phyloP scores from a whole-genome alignment of 768 basidiomycete species.

The Boletus rufocinnamomeus region DNA sequence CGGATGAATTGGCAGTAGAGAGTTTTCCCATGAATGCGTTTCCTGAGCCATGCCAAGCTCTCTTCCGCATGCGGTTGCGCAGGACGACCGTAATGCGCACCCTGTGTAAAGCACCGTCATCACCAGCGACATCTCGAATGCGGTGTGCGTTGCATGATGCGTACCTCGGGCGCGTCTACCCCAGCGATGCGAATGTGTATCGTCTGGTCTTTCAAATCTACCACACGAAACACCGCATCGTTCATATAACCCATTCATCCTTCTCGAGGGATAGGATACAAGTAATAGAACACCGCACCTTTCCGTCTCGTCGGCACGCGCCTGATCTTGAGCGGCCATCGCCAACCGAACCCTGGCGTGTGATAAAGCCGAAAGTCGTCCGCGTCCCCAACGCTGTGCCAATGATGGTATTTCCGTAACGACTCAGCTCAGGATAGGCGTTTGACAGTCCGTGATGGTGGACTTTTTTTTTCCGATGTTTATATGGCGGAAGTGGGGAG shows the following conservation, averaged over 20 bases:
- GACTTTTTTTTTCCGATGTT: background rate
- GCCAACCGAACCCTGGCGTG: conserved; percentile 75
- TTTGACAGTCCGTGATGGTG: background rate
- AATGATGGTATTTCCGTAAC: background rate
- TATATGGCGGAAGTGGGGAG: background rate
- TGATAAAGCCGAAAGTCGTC: conserved; percentile 89
- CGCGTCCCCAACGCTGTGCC: conserved; percentile 72
- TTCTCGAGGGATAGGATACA: background rate
- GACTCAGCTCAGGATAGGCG: conserved; percentile 1
- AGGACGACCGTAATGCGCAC: conserved; percentile 81
- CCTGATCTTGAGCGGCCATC: conserved; percentile 72
- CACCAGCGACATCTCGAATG: background rate
- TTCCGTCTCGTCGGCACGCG: conserved; percentile 57
- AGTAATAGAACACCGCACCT: conserved; percentile 41
- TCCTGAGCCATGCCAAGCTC: conserved; percentile 70
- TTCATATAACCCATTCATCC: background rate
- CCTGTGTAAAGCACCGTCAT: conserved; percentile 40
- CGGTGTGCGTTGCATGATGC: background rate
- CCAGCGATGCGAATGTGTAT: conserved; percentile 88
- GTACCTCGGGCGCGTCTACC: conserved; percentile 90
- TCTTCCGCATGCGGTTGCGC: conserved; percentile 77
- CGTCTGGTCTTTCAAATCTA: conserved; percentile 79
- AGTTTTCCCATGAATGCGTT: conserved; percentile 52
- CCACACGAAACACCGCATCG: background rate
- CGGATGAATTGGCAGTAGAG: conserved; percentile 73